Base-by-base conservation (phyloP, 768 basidiomycete species). In the Amanita phalloides region DNA sequence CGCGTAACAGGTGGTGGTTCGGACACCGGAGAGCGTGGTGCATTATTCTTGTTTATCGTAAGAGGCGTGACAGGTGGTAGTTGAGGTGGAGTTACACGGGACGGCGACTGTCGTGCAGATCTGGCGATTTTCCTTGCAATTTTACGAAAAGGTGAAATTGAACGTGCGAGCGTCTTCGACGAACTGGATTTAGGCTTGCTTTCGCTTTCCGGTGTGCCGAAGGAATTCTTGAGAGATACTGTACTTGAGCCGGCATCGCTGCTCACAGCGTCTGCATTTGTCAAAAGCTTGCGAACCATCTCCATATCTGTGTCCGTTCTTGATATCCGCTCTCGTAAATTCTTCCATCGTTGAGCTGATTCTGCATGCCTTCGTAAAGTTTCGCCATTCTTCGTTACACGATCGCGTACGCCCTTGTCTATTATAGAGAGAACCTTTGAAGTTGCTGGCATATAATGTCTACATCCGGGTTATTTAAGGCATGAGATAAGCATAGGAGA, bases 381-480 rank as follows among this genome's bases (percentile, higher is more conserved):
- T 69, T 97, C 95, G 1, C 95, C 95, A 56, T 97, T 98, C 77
- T 92, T 94, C 20, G 94, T 97, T 4, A 92, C 85, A 51, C 94
- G 81, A 56, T 96, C 93, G 52, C 81, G 80, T 26, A 97, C 87
- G 23, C 93, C 93, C 66, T 91, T 96, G 64, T 92, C 91, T 59
- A 98, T 86, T 59, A 96, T 93, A 23, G 86, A 81, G 23, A 98
- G 75, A 44, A 95, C 93, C 62, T 95, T 93, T 6, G 83, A 86
- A 3, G 89, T 89, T 35, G 92, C 91, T 1, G 95, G 96, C 70
- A 91, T 83, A 64, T 98, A 98, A 64, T 96, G 92, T 62, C 91
- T 94, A 42, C 10, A 20, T 28, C 14, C 37, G 46, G 26, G 36
- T 42, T 25, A 23, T 47, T 28, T 13, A 36, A 13, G 8, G 23